A percentile compares a stretch with the other conserved stretches of the same genome.
phyloP scores from a whole-genome alignment of 2,329 filamentous ascomycete species.

The Pseudocercospora fuligena region DNA sequence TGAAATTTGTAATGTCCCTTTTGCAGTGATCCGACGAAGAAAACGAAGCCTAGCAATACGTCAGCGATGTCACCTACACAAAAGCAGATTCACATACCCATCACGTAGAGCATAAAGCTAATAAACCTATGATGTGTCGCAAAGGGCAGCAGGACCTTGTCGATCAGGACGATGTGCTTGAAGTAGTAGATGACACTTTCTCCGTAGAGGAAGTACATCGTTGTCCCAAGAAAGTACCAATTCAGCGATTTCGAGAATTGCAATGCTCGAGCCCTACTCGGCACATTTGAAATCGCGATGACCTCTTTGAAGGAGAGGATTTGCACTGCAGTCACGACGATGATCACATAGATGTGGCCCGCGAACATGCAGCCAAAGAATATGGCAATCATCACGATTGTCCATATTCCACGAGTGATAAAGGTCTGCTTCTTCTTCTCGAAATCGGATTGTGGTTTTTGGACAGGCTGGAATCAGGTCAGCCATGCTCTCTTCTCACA shows the following conservation, averaged over 20 bases:
- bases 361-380: slow-evolving; percentile 95
- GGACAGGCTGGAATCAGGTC: slow-evolving; percentile 22
- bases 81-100: slow-evolving; percentile 67
- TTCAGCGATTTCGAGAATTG: slow-evolving; percentile 95
- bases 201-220: slow-evolving; percentile 99
- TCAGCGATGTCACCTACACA: background rate
- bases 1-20: slow-evolving; percentile 98
- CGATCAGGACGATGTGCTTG: slow-evolving; percentile 96
- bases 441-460: slow-evolving; percentile 65
- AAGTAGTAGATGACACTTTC: slow-evolving; percentile 99
- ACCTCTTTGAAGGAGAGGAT: slow-evolving; percentile 99
- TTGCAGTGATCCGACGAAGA: slow-evolving; percentile 93
- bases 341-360: slow-evolving; percentile 96
- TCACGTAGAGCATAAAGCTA: slow-evolving; percentile 96
- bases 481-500: background rate
- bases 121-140: slow-evolving; percentile 98
- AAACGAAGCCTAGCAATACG: slow-evolving; percentile 77
- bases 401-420: slow-evolving; percentile 96
- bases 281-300: slow-evolving; percentile 94
- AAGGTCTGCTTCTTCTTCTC: slow-evolving; percentile 99
- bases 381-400: slow-evolving; percentile 90
- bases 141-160: slow-evolving; percentile 88
- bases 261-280: slow-evolving; percentile 85
- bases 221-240: slow-evolving; percentile 98
- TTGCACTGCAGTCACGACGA: slow-evolving; percentile 88